Evolutionary conservation across 1,139 yeast genomes (phyloP).

Genomic region (Pneumocystis oryctolagi): DNA sequence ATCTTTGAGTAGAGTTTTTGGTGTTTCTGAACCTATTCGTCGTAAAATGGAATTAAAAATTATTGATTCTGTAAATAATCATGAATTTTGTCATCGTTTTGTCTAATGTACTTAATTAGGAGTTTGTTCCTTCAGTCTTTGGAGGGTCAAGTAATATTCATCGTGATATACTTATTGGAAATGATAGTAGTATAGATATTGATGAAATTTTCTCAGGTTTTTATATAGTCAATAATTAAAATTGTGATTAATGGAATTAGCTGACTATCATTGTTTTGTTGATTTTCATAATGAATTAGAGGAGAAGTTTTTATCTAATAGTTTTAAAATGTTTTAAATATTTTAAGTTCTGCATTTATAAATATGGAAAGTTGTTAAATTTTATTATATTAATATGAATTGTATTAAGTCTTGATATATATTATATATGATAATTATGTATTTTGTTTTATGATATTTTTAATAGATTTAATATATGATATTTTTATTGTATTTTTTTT

Average conservation of each 20-base stretch:
- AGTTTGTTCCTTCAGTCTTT: constrained; percentile 8
- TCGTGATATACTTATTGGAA: constrained; percentile 61
- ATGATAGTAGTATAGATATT: constrained; percentile 72
- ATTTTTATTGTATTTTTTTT: too few species aligned
- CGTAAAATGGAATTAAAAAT: constrained; percentile 65
- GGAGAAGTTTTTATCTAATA: background rate
- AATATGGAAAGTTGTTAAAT: background rate
- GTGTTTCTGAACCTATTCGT: constrained; percentile 86
- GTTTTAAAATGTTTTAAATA: background rate
- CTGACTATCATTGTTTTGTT: background rate
- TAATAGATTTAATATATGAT: background rate
- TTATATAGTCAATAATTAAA: background rate
- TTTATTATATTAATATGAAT: background rate
- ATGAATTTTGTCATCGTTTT: background rate
- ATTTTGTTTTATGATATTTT: background rate
- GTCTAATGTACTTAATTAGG: constrained; percentile 4
- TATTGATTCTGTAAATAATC: background rate
- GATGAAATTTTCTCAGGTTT: constrained; percentile 63
- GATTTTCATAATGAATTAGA: background rate
- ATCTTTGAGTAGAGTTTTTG: constrained; percentile 67
- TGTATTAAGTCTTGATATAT: background rate
- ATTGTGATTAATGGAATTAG: background rate
- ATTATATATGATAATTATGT: background rate
- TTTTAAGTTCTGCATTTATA: background rate
- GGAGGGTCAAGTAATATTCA: constrained; percentile 33